phyloP scores from a whole-genome alignment of 176 grass and related monocot genomes.

The Oryza brachyantha region DNA sequence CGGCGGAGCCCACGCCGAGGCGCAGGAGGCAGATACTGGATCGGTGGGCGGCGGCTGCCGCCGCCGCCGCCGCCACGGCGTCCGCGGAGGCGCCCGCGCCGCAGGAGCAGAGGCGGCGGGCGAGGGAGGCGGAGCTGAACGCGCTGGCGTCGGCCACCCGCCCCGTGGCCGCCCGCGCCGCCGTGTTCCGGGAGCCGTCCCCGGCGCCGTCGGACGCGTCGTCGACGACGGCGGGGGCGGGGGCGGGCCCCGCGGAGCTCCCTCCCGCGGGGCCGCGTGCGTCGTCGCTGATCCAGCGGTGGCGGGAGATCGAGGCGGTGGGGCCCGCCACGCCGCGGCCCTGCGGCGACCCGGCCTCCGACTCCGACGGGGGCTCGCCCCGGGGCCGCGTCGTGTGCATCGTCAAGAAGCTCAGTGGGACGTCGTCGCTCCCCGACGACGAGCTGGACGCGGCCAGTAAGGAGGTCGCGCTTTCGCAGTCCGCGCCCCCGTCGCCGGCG shows the following conservation, averaged over 20 bases:
- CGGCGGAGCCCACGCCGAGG: constrained; percentile 29
- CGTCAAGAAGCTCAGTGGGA: constrained; percentile 53
- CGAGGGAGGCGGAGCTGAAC: constrained; percentile 54
- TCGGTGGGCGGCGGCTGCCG: constrained; percentile 54
- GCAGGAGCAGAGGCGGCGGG: constrained; percentile 41
- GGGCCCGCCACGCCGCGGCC: constrained; percentile 32
- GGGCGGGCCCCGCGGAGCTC: constrained; percentile 3
- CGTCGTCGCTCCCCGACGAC: constrained; percentile 50
- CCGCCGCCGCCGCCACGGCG: constrained; percentile 30
- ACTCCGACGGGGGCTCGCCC: constrained; percentile 42
- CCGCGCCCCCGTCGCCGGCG: constrained; percentile 33
- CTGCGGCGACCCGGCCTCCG: not conserved
- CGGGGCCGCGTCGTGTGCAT: constrained; percentile 40
- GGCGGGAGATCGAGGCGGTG: constrained; percentile 86
- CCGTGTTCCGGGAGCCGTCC: constrained; percentile 47
- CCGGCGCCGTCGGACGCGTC: constrained; percentile 49
- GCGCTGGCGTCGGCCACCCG: constrained; percentile 47
- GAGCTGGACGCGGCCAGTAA: constrained; percentile 24
- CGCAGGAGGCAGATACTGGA: constrained; percentile 52
- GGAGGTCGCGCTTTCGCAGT: constrained; percentile 25
- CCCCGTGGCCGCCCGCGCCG: constrained; percentile 60
- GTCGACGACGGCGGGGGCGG: not conserved
- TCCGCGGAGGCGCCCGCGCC: constrained; percentile 22
- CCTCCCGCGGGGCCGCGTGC: constrained; percentile 59
- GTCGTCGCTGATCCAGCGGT: constrained; percentile 90